Evolutionary conservation across 371 early-diverging fungal species (phyloP).

Genomic region (Sporodiniella umbellata): DNA sequence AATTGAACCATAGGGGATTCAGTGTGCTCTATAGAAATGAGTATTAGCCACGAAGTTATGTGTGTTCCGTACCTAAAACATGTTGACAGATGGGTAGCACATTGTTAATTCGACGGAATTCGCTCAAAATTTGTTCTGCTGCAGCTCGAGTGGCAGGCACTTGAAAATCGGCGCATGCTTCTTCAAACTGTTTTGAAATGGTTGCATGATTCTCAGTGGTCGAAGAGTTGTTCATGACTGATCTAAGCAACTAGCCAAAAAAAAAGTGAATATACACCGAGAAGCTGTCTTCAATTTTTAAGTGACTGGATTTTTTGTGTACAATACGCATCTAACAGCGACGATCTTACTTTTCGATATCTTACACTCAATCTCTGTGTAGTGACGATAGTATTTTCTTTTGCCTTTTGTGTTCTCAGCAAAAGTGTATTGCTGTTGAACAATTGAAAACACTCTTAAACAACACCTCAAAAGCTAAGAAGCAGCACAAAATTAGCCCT

Average conservation of each 20-base stretch:
- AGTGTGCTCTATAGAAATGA: slow-evolving; percentile 45
- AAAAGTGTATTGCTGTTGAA: no score
- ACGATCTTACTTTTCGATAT: no score
- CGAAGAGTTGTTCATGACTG: slow-evolving; percentile 12
- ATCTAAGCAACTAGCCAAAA: not conserved
- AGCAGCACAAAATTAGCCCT: no score
- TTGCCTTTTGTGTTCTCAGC: no score
- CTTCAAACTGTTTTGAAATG: slow-evolving; percentile 54
- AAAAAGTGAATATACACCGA: not conserved
- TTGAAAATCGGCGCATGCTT: slow-evolving; percentile 66
- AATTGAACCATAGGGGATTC: slow-evolving; percentile 57
- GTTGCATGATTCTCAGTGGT: slow-evolving; percentile 24
- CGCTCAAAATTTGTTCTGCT: slow-evolving; percentile 55
- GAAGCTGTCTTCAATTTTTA: not conserved
- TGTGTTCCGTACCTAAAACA: slow-evolving; percentile 48
- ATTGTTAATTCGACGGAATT: slow-evolving; percentile 59
- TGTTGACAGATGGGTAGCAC: slow-evolving; percentile 64
- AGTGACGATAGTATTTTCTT: no score
- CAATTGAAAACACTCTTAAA: no score
- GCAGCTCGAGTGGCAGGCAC: slow-evolving; percentile 56
- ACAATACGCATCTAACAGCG: no score
- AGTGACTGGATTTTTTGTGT: not conserved
- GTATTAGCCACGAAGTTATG: not conserved
- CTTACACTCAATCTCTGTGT: no score
- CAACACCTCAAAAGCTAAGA: no score